Evolutionary conservation across 768 basidiomycete genomes (phyloP).

Genomic region (Auricularia heimuer): DNA sequence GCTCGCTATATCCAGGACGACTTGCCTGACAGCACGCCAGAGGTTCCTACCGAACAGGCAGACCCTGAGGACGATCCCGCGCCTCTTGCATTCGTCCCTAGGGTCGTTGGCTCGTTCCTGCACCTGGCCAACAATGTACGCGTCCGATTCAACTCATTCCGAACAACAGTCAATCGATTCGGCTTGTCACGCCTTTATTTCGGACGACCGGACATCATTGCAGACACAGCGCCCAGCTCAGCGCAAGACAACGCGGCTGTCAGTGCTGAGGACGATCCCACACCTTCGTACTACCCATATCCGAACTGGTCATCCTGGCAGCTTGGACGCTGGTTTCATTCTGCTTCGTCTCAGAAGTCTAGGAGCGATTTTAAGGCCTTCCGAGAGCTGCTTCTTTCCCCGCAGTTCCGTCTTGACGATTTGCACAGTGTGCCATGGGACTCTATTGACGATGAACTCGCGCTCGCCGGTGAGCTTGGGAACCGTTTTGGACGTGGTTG

Average conservation of each 20-base stretch:
- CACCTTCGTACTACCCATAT: not conserved
- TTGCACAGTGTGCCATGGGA: conserved; percentile 17
- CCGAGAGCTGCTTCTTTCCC: conserved; percentile 9
- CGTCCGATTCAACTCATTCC: not conserved
- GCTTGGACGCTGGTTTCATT: not conserved
- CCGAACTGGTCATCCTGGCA: not conserved
- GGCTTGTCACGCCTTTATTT: not conserved
- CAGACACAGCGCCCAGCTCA: not conserved
- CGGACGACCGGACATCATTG: not conserved
- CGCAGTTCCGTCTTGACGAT: conserved; percentile 12
- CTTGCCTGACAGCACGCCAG: not conserved
- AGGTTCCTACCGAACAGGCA: not conserved
- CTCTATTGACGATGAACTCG: conserved; percentile 14
- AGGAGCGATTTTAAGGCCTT: not conserved
- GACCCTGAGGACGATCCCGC: not conserved
- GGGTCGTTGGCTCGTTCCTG: not conserved
- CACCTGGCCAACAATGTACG: not conserved
- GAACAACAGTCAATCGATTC: not conserved
- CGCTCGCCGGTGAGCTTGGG: conserved; percentile 9
- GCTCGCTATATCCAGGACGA: not conserved
- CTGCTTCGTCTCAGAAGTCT: not conserved
- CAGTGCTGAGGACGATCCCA: not conserved
- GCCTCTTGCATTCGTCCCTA: not conserved
- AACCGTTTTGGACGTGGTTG: conserved; percentile 14
- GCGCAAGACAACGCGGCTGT: not conserved